Conservation (phyloP, 2,329 filamentous ascomycete genomes). For the Colletotrichum viniferum region DNA sequence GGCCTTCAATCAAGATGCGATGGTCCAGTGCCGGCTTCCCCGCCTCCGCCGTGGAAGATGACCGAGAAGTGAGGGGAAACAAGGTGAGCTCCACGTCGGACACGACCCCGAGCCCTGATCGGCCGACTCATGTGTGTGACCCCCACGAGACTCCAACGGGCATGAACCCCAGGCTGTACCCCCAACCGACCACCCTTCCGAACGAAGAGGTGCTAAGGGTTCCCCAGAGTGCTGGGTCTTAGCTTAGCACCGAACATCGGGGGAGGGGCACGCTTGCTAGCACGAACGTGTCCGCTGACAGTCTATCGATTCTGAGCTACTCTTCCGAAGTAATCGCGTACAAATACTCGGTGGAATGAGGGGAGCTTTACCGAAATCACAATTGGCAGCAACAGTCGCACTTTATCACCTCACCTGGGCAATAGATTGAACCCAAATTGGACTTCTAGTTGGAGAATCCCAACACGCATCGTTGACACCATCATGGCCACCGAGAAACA, state of each 20-base stretch:
- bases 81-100: background rate
- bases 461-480: background rate
- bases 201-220: background rate
- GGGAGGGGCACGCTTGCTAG: background rate
- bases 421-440: background rate
- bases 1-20: constrained; percentile 3
- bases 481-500: constrained; percentile 25
- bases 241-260: background rate
- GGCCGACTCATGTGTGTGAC: background rate
- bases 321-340: background rate
- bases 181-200: background rate
- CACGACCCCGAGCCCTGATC: background rate
- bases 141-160: background rate
- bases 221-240: background rate
- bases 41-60: constrained; percentile 9
- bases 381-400: background rate
- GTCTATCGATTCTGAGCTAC: background rate
- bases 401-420: background rate
- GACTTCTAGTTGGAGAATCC: background rate
- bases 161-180: background rate
- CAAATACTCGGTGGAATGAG: background rate
- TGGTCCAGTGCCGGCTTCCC: background rate
- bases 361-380: background rate
- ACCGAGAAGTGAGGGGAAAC: constrained; percentile 9
- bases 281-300: background rate